Evolutionary conservation across 345 rosid species (phyloP).

Genomic region (Schrenkiella parvula): DNA sequence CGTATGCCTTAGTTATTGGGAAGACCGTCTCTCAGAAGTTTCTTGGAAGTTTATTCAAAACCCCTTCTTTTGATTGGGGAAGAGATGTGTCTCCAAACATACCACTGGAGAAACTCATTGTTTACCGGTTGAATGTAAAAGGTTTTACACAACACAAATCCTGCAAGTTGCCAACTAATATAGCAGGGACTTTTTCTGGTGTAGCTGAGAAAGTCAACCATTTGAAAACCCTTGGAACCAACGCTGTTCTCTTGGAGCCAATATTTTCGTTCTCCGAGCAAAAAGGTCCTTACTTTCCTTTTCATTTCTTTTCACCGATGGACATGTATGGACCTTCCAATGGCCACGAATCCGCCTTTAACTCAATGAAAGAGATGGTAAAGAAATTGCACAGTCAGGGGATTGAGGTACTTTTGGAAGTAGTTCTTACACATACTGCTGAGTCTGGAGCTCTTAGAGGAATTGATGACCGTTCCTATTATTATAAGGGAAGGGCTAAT

Average conservation of each 20-base stretch:
- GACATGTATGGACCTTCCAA: constrained; percentile 53
- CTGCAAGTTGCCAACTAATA: constrained; percentile 48
- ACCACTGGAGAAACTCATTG: constrained; percentile 60
- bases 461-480: constrained; percentile 68
- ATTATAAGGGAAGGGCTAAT: constrained; percentile 33
- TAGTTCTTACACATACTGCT: constrained; percentile 73
- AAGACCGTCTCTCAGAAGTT: constrained; percentile 35
- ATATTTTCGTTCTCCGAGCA: constrained; percentile 60
- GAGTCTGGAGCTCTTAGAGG: constrained; percentile 61
- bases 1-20: constrained; percentile 59
- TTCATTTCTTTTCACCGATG: constrained; percentile 74
- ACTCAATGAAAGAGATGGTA: constrained; percentile 85
- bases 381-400: constrained; percentile 72
- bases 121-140: constrained; percentile 70
- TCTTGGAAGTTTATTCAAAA: constrained; percentile 51
- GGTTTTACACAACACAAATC: constrained; percentile 70
- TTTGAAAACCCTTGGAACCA: constrained; percentile 70
- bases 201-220: constrained; percentile 64
- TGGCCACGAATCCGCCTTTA: constrained; percentile 45
- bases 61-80: constrained; percentile 76
- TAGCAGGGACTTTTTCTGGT: constrained; percentile 80
- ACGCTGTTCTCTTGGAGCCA: constrained; percentile 86
- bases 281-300: constrained; percentile 75
- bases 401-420: constrained; percentile 82
- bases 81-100: constrained; percentile 56